Evolutionary conservation across 148 eudicot species (phyloP).

Genomic region (Talinum fruticosum): DNA sequence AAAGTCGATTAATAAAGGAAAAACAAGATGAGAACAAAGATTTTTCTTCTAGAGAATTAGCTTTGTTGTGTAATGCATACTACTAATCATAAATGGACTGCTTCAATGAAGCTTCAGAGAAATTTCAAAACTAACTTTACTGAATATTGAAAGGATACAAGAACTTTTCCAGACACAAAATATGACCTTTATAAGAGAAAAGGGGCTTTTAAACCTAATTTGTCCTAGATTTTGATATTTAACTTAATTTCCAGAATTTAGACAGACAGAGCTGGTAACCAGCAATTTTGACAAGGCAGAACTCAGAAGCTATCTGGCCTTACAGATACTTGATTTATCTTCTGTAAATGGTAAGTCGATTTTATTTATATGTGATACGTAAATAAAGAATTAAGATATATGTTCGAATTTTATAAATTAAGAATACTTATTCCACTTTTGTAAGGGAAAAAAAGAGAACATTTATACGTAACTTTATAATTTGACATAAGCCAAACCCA

Average conservation of each 20-base stretch:
- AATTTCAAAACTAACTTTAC: conserved; percentile 12
- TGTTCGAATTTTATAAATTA: too few species aligned
- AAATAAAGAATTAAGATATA: too few species aligned
- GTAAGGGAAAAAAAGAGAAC: too few species aligned
- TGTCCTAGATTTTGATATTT: neutral
- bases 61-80: conserved; percentile 15
- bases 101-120: conserved; percentile 15
- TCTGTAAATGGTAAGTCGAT: neutral
- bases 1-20: conserved; percentile 7
- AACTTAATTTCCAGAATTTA: too few species aligned
- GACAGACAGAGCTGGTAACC: neutral
- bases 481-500: too few species aligned
- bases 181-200: neutral
- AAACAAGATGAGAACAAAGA: conserved; percentile 10
- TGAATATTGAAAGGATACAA: conserved; percentile 13
- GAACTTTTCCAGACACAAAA: neutral
- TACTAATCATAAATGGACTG: conserved; percentile 17
- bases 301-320: neutral
- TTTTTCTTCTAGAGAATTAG: neutral
- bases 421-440: too few species aligned
- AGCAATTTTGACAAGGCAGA: neutral
- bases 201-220: conserved; percentile 13
- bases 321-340: neutral
- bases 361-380: too few species aligned
- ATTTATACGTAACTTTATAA: too few species aligned